A percentile compares a stretch with the other conserved stretches of the same genome.
phyloP scores from a whole-genome alignment of 2,329 filamentous ascomycete genomes.

The Pseudogymnoascus sp. region DNA sequence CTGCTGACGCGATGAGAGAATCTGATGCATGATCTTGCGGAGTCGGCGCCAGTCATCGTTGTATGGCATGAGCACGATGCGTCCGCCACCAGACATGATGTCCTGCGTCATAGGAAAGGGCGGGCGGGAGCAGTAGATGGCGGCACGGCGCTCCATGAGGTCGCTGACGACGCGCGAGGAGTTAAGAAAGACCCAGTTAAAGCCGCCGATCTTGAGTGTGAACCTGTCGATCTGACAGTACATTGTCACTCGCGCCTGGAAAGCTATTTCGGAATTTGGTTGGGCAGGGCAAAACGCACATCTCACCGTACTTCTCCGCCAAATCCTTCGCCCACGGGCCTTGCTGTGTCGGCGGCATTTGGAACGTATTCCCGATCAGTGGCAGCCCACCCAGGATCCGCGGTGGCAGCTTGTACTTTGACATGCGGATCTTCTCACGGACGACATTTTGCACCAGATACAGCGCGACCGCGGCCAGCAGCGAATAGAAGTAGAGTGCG shows the following conservation, averaged over 20 bases:
- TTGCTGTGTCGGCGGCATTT: conserved; percentile 16
- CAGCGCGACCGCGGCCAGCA: too few species aligned
- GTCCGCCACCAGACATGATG: conserved; percentile 23
- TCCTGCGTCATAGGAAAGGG: conserved; percentile 18
- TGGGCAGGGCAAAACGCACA: conserved; percentile 12
- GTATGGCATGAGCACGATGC: conserved; percentile 28
- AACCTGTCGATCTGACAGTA: conserved; percentile 13
- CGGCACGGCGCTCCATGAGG: conserved; percentile 18
- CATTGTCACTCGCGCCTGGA: background rate
- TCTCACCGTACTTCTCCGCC: conserved; percentile 20
- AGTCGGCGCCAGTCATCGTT: conserved; percentile 22
- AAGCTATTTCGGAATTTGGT: background rate
- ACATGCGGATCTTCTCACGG: conserved; percentile 15
- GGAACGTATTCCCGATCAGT: conserved; percentile 20
- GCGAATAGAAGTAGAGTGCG: too few species aligned
- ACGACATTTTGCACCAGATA: too few species aligned
- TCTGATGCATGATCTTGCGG: conserved; percentile 28
- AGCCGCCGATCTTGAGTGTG: conserved; percentile 21
- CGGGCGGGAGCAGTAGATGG: conserved; percentile 18
- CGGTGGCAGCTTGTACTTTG: conserved; percentile 19
- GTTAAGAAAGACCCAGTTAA: conserved; percentile 37
- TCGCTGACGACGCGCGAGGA: conserved; percentile 31
- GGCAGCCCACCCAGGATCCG: conserved; percentile 15
- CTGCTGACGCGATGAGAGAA: conserved; percentile 22
- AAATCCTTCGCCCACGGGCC: conserved; percentile 16